Evolutionary conservation across 1,284 basidiomycete genomes (phyloP), one percentile per base, ranked within the genome.

Genomic region (Sparassis latifolia): DNA sequence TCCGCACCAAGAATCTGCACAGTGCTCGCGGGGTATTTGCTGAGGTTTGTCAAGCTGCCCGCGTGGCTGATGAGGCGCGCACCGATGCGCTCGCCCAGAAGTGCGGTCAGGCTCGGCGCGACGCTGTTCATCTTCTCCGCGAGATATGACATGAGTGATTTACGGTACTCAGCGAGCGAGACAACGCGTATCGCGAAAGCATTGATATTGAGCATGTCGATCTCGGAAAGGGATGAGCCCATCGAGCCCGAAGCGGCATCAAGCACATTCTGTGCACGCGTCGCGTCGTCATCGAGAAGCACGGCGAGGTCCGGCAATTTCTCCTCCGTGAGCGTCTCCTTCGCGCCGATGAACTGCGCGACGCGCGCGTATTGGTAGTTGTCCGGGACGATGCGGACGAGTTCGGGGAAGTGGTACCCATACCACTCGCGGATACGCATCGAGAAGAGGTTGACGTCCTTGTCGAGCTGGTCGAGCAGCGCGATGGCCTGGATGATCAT

Each of bases 401-500:
- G 88, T 74, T 99, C 97, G 47, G 96, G 96, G 78, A 97, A 99
- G 71, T 99, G 97, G 78, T 97, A 99, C n/a, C 97, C 96, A 70
- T 99, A 99, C 97, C 97, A 99, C 69, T 99, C 96, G 60, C 96
- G 80, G 49, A 97, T 86, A 49, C 96, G 89, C 96, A 99, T 99
- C 30, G 94, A 89, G 68, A 99, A 98, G 30, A 96, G 86, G 77
- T 99, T 99, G 68, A 99, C 94, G 70, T 99, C 96, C 79, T 98
- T 99, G 82, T 99, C 96, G 66, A 99, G 88, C 66, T 97, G 95
- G 76, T 99, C 96, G 63, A 98, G 90, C 50, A 98, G 85, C 2
- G 96, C 91, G 65, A 99, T 98, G 49, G 96, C 96, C 73, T 99
- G 97, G 65, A 99, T 99, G 75, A 99, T 99, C 96, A 99, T 99